Conservation (phyloP, 805 yeast species). For the Torulaspora franciscae region DNA sequence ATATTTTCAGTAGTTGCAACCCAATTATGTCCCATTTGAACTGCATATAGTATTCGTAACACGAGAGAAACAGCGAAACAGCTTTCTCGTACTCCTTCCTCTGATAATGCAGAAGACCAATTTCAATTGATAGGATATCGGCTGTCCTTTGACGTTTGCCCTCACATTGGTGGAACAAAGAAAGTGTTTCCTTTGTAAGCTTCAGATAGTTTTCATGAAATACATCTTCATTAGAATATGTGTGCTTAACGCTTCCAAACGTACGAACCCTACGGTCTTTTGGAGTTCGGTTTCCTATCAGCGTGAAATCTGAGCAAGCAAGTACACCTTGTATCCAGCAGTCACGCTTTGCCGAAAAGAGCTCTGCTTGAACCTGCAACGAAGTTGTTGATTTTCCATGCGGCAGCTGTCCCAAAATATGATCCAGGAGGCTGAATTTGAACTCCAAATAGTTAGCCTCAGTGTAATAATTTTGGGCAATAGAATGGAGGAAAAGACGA, state of each 20-base stretch:
- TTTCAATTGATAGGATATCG: conserved; percentile 70
- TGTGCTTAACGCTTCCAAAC: conserved; percentile 13
- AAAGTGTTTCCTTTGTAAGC: conserved; percentile 44
- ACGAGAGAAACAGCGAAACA: conserved; percentile 55
- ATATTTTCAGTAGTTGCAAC: conserved; percentile 56
- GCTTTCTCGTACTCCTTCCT: conserved; percentile 55
- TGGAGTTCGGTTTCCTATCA: conserved; percentile 15
- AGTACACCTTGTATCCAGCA: conserved; percentile 34
- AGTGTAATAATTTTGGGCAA: conserved; percentile 12
- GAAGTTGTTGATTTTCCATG: conserved; percentile 4
- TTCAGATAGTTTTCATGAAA: conserved; percentile 41
- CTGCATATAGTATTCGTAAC: conserved; percentile 60
- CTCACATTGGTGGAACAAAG: conserved; percentile 18
- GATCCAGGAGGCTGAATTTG: conserved; percentile 20
- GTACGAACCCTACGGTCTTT: conserved; percentile 6
- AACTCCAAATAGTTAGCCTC: conserved; percentile 21
- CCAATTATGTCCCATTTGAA: conserved; percentile 78
- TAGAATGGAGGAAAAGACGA: conserved; percentile 15
- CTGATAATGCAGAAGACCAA: conserved; percentile 65
- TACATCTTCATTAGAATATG: conserved; percentile 18
- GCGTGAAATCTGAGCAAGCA: conserved; percentile 12
- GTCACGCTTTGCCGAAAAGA: conserved; percentile 39
- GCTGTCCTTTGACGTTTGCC: conserved; percentile 54
- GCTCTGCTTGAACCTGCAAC: conserved; percentile 39
- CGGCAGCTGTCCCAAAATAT: conserved; percentile 13